phyloP scores from a whole-genome alignment of 768 basidiomycete genomes.

The Cystofilobasidium capitatum region DNA sequence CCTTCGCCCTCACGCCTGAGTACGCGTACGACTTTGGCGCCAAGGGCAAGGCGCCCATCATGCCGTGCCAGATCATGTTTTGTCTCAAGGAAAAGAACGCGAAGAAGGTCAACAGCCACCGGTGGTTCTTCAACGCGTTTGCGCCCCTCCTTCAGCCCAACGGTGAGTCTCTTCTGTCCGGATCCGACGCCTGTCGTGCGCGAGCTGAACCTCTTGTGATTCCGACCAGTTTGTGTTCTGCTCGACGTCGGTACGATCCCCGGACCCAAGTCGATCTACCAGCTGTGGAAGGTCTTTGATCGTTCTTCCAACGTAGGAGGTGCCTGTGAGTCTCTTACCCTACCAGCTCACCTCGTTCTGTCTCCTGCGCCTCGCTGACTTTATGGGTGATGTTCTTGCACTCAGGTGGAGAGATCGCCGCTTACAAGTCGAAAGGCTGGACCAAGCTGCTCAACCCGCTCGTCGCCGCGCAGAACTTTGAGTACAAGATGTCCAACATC shows the following conservation, averaged over 20 bases:
- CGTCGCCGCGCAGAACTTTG: slow-evolving; percentile 20
- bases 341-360: slow-evolving; percentile 30
- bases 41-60: slow-evolving; percentile 43
- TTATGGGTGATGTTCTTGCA: too few relatives aligned
- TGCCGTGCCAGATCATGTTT: slow-evolving; percentile 80
- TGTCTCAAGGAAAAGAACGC: slow-evolving; percentile 35
- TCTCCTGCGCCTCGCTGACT: slow-evolving; percentile 27
- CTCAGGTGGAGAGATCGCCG: slow-evolving; percentile 24
- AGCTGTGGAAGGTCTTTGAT: slow-evolving; percentile 27
- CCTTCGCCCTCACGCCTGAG: slow-evolving; percentile 38
- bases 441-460: slow-evolving; percentile 22
- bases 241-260: slow-evolving; percentile 26
- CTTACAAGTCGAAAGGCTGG: slow-evolving; percentile 20
- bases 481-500: slow-evolving; percentile 55
- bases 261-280: slow-evolving; percentile 21
- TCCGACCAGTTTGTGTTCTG: slow-evolving; percentile 18
- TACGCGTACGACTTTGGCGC: slow-evolving; percentile 18
- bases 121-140: slow-evolving; percentile 45
- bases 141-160: slow-evolving; percentile 17
- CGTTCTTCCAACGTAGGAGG: slow-evolving; percentile 24
- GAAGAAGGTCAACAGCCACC: slow-evolving; percentile 26
- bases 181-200: neutral
- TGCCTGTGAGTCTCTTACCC: slow-evolving; percentile 30
- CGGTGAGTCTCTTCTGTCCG: slow-evolving; percentile 7
- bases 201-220: neutral